Evolutionary conservation across 441 rosid species (phyloP).

Genomic region (Cnidoscolus chayamansa): DNA sequence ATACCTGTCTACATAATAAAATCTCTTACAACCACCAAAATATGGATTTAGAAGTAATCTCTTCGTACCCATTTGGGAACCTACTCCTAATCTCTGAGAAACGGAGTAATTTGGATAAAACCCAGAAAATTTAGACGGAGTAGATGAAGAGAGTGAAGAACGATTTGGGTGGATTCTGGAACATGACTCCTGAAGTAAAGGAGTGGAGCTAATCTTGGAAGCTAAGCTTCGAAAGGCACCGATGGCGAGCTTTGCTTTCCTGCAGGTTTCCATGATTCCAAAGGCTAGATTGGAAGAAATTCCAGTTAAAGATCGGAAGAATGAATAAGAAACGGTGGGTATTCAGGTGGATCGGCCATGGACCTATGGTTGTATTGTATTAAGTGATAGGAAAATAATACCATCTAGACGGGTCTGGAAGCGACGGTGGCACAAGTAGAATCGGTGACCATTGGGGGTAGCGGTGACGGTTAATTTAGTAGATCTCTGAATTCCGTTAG

Average conservation of each 20-base stretch:
- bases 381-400: background rate
- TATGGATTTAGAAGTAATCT: constrained; percentile 31
- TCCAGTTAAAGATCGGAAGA: background rate
- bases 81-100: constrained; percentile 37
- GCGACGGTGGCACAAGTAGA: background rate
- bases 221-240: constrained; percentile 43
- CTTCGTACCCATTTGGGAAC: constrained; percentile 22
- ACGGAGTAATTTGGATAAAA: constrained; percentile 33
- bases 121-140: constrained; percentile 39
- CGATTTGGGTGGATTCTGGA: constrained; percentile 32
- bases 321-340: background rate
- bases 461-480: background rate
- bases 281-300: background rate
- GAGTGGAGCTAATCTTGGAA: constrained; percentile 31
- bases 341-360: background rate
- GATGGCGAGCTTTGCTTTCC: constrained; percentile 43
- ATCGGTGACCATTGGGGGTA: background rate
- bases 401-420: background rate
- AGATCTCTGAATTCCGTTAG: too few relatives aligned
- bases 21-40: constrained; percentile 39
- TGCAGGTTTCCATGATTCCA: constrained; percentile 38
- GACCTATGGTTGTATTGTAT: too few relatives aligned
- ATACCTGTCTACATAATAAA: constrained; percentile 66
- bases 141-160: constrained; percentile 26
- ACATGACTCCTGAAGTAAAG: constrained; percentile 30